A percentile compares a stretch with the other conserved stretches of the same genome.
These are phyloP conservation scores for Volutella citrinella DNA, from an alignment of 2,329 filamentous ascomycete genomes.

Conservation along the genomic window DNA sequence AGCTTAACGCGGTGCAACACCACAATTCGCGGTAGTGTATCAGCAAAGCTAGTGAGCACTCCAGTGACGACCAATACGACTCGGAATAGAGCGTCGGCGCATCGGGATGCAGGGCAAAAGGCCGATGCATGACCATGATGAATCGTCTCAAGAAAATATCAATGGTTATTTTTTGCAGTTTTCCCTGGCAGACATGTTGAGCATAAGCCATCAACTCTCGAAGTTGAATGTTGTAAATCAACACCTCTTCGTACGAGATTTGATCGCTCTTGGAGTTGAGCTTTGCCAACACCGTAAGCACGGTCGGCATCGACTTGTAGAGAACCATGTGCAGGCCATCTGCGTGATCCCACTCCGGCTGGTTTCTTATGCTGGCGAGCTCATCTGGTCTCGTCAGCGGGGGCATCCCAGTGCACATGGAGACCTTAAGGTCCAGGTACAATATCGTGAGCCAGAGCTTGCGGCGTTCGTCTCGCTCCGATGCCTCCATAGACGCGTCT, in stretches of 20 bases:
- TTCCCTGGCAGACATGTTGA: constrained; percentile 23
- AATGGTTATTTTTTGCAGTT: constrained; percentile 31
- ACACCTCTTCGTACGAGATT: constrained; percentile 31
- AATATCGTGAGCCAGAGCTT: constrained; percentile 35
- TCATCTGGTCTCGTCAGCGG: constrained; percentile 31
- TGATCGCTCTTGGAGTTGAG: constrained; percentile 31
- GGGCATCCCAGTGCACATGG: constrained; percentile 34
- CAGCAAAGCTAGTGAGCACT: constrained; percentile 34
- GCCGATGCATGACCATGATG: constrained; percentile 35
- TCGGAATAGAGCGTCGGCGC: constrained; percentile 31
- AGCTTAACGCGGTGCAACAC: constrained; percentile 22
- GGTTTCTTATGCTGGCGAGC: constrained; percentile 22
- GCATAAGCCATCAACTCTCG: constrained; percentile 31
- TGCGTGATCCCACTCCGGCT: constrained; percentile 23
- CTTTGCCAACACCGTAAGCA: constrained; percentile 28
- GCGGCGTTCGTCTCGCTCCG: constrained; percentile 26
- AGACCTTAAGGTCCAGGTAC: constrained; percentile 34
- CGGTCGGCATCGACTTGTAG: constrained; percentile 28
- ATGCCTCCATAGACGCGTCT: constrained; percentile 19
- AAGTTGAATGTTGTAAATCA: constrained; percentile 31
- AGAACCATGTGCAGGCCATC: constrained; percentile 32
- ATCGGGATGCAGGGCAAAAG: constrained; percentile 32
- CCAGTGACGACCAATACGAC: constrained; percentile 35
- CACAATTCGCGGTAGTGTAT: constrained; percentile 35
- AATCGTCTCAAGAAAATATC: constrained; percentile 34